Evolutionary conservation across 1,284 basidiomycete genomes (phyloP).

Genomic region (Dichomitus squalens): DNA sequence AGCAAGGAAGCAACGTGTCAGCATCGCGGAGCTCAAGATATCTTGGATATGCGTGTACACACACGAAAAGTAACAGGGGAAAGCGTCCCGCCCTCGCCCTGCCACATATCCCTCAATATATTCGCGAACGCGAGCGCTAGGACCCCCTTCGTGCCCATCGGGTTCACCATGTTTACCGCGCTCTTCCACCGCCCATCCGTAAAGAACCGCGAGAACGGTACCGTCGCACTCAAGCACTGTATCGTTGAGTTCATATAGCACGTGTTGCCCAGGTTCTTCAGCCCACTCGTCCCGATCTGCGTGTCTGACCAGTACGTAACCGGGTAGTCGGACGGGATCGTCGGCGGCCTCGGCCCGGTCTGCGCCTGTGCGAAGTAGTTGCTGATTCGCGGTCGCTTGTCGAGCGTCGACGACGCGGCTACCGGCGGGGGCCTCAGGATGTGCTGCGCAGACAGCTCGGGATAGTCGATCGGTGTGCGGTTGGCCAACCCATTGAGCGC

Average conservation of each 20-base stretch:
- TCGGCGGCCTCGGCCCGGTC: slow-evolving; percentile 50
- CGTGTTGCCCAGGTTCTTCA: slow-evolving; percentile 98
- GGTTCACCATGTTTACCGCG: slow-evolving; percentile 88
- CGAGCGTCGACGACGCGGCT: slow-evolving; percentile 66
- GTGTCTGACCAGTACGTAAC: slow-evolving; percentile 81
- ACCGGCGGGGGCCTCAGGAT: slow-evolving; percentile 78
- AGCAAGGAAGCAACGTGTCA: not conserved
- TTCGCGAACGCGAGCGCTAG: slow-evolving; percentile 85
- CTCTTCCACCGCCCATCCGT: slow-evolving; percentile 89
- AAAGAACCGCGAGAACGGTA: slow-evolving; percentile 91
- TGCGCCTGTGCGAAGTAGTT: slow-evolving; percentile 32
- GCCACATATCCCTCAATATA: slow-evolving; percentile 88
- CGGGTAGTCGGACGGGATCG: slow-evolving; percentile 71
- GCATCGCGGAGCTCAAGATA: not conserved
- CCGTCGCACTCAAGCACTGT: slow-evolving; percentile 92
- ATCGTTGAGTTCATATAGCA: slow-evolving; percentile 99
- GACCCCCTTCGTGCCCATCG: slow-evolving; percentile 86
- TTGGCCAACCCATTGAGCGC: slow-evolving; percentile 54
- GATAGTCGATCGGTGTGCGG: slow-evolving; percentile 77
- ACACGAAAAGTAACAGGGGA: slow-evolving; percentile 89
- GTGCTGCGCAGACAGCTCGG: slow-evolving; percentile 62
- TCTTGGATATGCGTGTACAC: slow-evolving; percentile 31
- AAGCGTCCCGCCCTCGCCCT: slow-evolving; percentile 82
- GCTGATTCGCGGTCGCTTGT: slow-evolving; percentile 55
- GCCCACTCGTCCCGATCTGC: slow-evolving; percentile 80